phyloP scores from a whole-genome alignment of 306 rosid species.

The Casuarina glauca region DNA sequence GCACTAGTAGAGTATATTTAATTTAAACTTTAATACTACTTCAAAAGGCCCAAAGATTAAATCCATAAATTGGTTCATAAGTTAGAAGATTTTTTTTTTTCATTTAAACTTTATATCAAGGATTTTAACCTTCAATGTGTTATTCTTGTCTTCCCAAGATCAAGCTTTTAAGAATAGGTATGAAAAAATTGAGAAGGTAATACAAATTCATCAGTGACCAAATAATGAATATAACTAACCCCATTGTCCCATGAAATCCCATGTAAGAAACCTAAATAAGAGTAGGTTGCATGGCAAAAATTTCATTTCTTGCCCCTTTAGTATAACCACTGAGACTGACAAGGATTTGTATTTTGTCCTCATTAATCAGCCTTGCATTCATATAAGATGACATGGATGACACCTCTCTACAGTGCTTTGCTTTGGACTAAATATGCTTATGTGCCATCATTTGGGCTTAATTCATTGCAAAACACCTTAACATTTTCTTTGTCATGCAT shows the following conservation, averaged over 20 bases:
- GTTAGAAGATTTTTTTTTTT: too few relatives aligned
- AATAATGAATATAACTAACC: constrained; percentile 86
- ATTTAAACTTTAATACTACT: too few relatives aligned
- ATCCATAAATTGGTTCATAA: too few relatives aligned
- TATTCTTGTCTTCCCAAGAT: too few relatives aligned
- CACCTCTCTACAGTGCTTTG: constrained; percentile 86
- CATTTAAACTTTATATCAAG: too few relatives aligned
- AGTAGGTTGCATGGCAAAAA: constrained; percentile 93
- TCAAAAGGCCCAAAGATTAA: too few relatives aligned
- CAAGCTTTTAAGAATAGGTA: constrained; percentile 93
- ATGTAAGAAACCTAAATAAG: constrained; percentile 97
- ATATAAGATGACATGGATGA: constrained; percentile 84
- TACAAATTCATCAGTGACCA: constrained; percentile 96
- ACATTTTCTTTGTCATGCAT: constrained; percentile 31
- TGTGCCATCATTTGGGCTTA: constrained; percentile 90
- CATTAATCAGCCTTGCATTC: constrained; percentile 86
- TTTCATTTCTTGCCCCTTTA: constrained; percentile 98
- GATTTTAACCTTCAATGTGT: too few relatives aligned
- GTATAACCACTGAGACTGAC: constrained; percentile 97
- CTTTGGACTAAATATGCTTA: constrained; percentile 87
- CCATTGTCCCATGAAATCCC: constrained; percentile 99
- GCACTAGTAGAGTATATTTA: too few relatives aligned
- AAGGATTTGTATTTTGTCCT: constrained; percentile 80
- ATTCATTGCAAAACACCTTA: constrained; percentile 93
- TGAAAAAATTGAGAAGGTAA: constrained; percentile 72